Evolutionary conservation across 2,329 filamentous ascomycete species (phyloP), one percentile per base, ranked within the genome.

Genomic region (Talaromyces verruculosus): DNA sequence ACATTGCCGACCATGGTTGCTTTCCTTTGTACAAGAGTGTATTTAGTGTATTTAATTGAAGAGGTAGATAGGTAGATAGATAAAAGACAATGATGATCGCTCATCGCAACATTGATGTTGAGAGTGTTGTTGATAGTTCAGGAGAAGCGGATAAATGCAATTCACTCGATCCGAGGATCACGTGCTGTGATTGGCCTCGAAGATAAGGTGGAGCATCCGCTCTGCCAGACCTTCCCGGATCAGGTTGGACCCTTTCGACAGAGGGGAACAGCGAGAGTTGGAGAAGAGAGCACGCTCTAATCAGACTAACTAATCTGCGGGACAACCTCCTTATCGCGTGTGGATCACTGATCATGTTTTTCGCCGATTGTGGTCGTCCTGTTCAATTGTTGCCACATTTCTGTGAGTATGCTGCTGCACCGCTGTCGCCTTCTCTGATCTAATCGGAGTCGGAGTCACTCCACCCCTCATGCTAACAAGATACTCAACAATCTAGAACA

Each of bases 301-400:
- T 28, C 22, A 15, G 45, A 28, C 45, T 45, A 45, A 45, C 6
- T 30, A 39, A 15, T 28, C 47, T 30, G 13, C 47, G 19, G 15
- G 51, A 25, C 51, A 39, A 39, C n/a, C 33, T 57, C 51, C 53
- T 57, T 57, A 57, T 57, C 53, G 53, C 28, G 45, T 55, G 53
- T 57, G 53, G 53, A 37, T 17, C 33, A 22, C 33, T 37, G 53
- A 39, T 25, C 30, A 57, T 57, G 53, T 15, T 57, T 57, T 37
- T 57, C 53, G 39, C n/a, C 19, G 53, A 22, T 39, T 22, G 10
- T 53, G 25, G 17, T 33, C 17, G 49, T 45, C 15, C 10, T 33
- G n/a, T 15, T 45, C 37, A 15, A 33, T 33, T 15, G 11, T 37
- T 7, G 53, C 33, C n/a, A 25, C 35, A 43, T 45, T 45, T 45